These are phyloP conservation scores for Neopestalotiopsis clavispora DNA, from an alignment of 2,329 filamentous ascomycete genomes.

Conservation along the genomic window DNA sequence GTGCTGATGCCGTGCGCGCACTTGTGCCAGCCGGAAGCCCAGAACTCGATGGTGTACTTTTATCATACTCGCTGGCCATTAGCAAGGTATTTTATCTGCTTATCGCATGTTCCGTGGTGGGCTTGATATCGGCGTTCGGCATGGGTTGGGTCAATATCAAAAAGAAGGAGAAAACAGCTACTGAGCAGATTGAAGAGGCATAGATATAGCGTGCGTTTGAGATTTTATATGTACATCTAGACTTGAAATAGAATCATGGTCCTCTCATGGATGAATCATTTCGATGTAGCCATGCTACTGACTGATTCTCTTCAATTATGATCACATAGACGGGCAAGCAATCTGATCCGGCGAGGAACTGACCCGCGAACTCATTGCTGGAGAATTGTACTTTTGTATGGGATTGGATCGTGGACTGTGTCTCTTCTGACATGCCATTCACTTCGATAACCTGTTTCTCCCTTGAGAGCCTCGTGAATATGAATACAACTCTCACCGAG, in stretches of 20 bases:
- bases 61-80: constrained; percentile 30
- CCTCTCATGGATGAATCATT: too few species aligned
- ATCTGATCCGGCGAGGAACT: too few species aligned
- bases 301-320: too few species aligned
- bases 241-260: background rate
- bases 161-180: constrained; percentile 11
- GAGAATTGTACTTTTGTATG: too few species aligned
- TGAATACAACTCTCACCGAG: too few species aligned
- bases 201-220: background rate
- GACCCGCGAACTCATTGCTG: too few species aligned
- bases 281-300: too few species aligned
- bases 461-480: too few species aligned
- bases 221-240: background rate
- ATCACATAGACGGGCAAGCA: too few species aligned
- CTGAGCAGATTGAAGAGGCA: background rate
- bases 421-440: too few species aligned
- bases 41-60: constrained; percentile 30
- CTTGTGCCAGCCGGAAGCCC: constrained; percentile 30
- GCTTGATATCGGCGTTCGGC: constrained; percentile 30
- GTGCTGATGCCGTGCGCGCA: constrained; percentile 33
- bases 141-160: constrained; percentile 33
- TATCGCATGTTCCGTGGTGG: constrained; percentile 26
- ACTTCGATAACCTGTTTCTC: too few species aligned
- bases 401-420: too few species aligned
- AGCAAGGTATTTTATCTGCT: constrained; percentile 33